phyloP scores from a whole-genome alignment of 176 grass and related monocot species.

The Lolium multiflorum region DNA sequence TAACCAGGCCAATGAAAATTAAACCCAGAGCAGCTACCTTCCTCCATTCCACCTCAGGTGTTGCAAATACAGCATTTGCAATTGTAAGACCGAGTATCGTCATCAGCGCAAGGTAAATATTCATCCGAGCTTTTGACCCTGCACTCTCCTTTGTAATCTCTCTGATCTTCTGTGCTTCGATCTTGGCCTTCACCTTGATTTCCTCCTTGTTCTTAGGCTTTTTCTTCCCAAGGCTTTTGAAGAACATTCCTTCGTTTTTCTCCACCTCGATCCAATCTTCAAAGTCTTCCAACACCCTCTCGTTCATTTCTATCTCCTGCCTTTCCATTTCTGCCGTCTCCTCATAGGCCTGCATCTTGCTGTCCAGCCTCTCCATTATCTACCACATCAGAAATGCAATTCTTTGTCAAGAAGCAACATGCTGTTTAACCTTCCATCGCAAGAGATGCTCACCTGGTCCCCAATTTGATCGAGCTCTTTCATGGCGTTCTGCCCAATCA shows the following conservation, averaged over 20 bases:
- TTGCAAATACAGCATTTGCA: conserved; percentile 57
- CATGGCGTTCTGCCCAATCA: conserved; percentile 83
- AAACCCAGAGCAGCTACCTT: conserved; percentile 82
- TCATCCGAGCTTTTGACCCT: conserved; percentile 66
- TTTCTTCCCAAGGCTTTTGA: conserved; percentile 77
- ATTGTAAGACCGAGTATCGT: conserved; percentile 77
- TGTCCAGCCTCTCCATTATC: conserved; percentile 89
- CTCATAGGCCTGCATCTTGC: conserved; percentile 76
- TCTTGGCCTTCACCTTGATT: conserved; percentile 57
- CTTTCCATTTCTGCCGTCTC: conserved; percentile 67
- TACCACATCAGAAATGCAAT: conserved; percentile 45
- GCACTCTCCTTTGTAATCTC: conserved; percentile 60
- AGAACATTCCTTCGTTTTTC: conserved; percentile 91
- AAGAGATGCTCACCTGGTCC: conserved; percentile 58
- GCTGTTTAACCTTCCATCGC: background rate
- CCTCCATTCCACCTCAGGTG: conserved; percentile 74
- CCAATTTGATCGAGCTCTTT: conserved; percentile 77
- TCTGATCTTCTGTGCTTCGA: conserved; percentile 71
- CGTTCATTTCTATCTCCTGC: conserved; percentile 87
- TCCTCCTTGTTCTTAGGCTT: conserved; percentile 50
- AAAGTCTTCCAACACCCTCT: conserved; percentile 84
- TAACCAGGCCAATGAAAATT: conserved; percentile 80
- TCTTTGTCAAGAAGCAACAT: conserved; percentile 40
- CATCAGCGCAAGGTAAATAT: conserved; percentile 87
- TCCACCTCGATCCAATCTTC: conserved; percentile 76